A percentile compares a stretch with the other conserved stretches of the same genome.
Conservation (phyloP, 2,329 filamentous ascomycete genomes). For the Cadophora malorum region DNA sequence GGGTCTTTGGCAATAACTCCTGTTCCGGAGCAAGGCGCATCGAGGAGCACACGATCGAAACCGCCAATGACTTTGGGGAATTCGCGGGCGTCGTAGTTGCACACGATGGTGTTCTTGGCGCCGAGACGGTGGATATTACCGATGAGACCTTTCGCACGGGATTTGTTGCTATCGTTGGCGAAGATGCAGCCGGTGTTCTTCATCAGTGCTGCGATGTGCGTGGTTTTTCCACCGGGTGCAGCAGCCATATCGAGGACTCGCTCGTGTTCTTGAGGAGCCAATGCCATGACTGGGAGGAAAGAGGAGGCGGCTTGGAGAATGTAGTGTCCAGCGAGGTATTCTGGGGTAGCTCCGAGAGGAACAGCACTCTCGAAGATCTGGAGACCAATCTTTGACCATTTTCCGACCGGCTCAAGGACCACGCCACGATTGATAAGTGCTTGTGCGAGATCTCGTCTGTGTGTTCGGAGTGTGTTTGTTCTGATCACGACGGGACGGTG, state of each 20-base stretch:
- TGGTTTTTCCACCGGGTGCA: conserved; percentile 95
- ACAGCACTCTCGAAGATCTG: conserved; percentile 93
- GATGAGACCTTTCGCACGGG: conserved; percentile 93
- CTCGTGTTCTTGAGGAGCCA: conserved; percentile 92
- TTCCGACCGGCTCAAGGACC: conserved; percentile 93
- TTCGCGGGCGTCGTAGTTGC: conserved; percentile 91
- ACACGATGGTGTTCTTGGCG: conserved; percentile 92
- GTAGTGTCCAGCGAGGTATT: conserved; percentile 97
- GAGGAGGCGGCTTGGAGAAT: conserved; percentile 96
- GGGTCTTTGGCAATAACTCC: conserved; percentile 98
- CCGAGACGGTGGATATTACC: conserved; percentile 97
- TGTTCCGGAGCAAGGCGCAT: conserved; percentile 95
- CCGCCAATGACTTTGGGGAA: conserved; percentile 95
- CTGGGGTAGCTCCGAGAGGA: conserved; percentile 85
- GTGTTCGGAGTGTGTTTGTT: conserved; percentile 89
- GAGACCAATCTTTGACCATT: conserved; percentile 97
- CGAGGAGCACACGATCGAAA: conserved; percentile 92
- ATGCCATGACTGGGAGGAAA: conserved; percentile 96
- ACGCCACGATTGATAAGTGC: conserved; percentile 95
- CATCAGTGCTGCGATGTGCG: conserved; percentile 95
- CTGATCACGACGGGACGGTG: conserved; percentile 92
- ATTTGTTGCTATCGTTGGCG: conserved; percentile 95
- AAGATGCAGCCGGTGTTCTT: conserved; percentile 96
- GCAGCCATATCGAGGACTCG: conserved; percentile 92
- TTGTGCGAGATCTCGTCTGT: conserved; percentile 83